Conservation (phyloP, 2,329 filamentous ascomycete genomes). For the Chaetomium olivaceum region DNA sequence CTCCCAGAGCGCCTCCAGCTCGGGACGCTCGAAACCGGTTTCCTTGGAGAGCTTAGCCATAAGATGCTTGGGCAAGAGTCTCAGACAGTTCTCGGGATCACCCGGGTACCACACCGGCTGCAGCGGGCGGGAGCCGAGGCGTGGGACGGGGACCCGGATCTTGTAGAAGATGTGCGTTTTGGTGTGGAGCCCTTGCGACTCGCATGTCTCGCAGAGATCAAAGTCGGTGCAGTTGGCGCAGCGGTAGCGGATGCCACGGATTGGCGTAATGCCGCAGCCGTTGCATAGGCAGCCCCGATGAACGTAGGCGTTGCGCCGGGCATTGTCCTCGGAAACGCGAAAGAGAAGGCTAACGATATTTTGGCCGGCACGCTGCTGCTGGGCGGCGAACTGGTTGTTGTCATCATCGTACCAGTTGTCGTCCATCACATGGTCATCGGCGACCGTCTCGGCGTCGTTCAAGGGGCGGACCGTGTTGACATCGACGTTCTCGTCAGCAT, state of each 20-base stretch:
- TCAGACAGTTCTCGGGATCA: conserved; percentile 71
- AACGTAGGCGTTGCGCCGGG: conserved; percentile 81
- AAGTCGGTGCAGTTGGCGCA: conserved; percentile 96
- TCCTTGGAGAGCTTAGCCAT: conserved; percentile 69
- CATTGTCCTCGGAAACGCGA: conserved; percentile 90
- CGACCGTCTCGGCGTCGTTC: conserved; percentile 41
- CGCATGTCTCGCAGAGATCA: conserved; percentile 92
- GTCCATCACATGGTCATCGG: conserved; percentile 40
- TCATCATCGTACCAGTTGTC: conserved; percentile 57
- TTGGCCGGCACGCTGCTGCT: conserved; percentile 62
- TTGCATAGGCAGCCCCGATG: conserved; percentile 94
- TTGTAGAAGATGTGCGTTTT: conserved; percentile 98
- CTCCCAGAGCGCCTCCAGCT: conserved; percentile 92
- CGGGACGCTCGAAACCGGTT: conserved; percentile 79
- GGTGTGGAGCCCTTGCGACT: conserved; percentile 73
- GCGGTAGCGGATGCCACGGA: conserved; percentile 87
- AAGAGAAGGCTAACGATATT: conserved; percentile 85
- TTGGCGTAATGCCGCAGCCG: conserved; percentile 81
- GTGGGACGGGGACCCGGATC: conserved; percentile 83
- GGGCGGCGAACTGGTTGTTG: conserved; percentile 43
- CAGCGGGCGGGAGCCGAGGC: conserved; percentile 76
- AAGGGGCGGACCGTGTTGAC: conserved; percentile 32
- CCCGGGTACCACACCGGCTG: conserved; percentile 87
- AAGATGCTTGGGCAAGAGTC: conserved; percentile 65
- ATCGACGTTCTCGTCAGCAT: conserved; percentile 47